phyloP scores from a whole-genome alignment of 371 early-diverging fungal genomes.

The Rhizopus sp. region DNA sequence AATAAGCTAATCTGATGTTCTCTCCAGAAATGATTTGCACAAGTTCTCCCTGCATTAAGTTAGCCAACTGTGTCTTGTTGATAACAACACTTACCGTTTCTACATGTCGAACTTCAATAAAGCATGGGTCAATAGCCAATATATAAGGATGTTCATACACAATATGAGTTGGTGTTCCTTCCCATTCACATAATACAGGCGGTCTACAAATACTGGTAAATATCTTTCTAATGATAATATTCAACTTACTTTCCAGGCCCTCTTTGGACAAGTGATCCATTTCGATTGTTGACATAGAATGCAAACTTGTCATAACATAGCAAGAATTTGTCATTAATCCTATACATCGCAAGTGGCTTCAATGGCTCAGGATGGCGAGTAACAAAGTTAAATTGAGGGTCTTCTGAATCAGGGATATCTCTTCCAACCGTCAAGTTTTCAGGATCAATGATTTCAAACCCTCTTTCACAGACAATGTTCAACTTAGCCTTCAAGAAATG shows the following conservation, averaged over 20 bases:
- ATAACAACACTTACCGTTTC: slow-evolving; percentile 60
- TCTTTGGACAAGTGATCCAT: slow-evolving; percentile 44
- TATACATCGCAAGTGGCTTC: slow-evolving; percentile 85
- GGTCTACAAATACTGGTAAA: slow-evolving; percentile 18
- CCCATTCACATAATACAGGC: slow-evolving; percentile 56
- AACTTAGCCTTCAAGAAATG: slow-evolving; percentile 76
- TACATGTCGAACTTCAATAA: slow-evolving; percentile 89
- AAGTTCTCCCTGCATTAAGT: slow-evolving; percentile 39
- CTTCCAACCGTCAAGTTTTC: slow-evolving; percentile 68
- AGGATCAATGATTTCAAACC: slow-evolving; percentile 85
- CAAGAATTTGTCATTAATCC: slow-evolving; percentile 71
- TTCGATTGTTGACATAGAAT: slow-evolving; percentile 85
- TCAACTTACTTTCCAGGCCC: slow-evolving; percentile 39
- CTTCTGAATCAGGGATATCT: slow-evolving; percentile 73
- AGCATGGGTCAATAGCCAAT: slow-evolving; percentile 83
- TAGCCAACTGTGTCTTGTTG: neutral
- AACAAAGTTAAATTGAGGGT: slow-evolving; percentile 82
- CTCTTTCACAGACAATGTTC: slow-evolving; percentile 81
- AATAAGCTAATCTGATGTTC: slow-evolving; percentile 51
- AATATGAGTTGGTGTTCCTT: slow-evolving; percentile 61
- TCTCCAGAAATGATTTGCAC: slow-evolving; percentile 53
- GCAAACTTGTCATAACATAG: slow-evolving; percentile 93
- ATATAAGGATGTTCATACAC: slow-evolving; percentile 84
- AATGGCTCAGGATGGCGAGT: slow-evolving; percentile 69
- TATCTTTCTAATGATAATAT: neutral